phyloP scores from a whole-genome alignment of 2,329 filamentous ascomycete genomes.

The Xylaria sp. region DNA sequence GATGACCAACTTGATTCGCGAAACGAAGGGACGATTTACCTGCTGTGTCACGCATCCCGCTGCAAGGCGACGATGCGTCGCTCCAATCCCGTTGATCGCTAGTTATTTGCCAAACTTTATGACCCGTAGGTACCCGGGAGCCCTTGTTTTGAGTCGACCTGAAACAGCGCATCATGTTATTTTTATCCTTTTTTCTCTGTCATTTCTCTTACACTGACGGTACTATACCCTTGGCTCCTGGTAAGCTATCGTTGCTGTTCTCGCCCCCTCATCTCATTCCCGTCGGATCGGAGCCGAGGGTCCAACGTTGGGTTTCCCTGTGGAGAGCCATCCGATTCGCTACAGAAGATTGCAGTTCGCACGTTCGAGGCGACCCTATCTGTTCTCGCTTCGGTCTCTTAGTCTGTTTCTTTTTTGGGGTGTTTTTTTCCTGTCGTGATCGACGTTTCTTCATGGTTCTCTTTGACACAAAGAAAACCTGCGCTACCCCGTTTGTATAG shows the following conservation, averaged over 20 bases:
- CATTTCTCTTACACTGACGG: neutral
- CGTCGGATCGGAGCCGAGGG: conserved; percentile 37
- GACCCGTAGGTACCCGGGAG: conserved; percentile 26
- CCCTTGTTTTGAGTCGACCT: conserved; percentile 36
- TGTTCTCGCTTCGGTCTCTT: neutral
- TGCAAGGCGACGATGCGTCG: conserved; percentile 23
- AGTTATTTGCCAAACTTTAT: conserved; percentile 31
- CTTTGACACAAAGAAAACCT: conserved; percentile 9
- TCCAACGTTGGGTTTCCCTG: conserved; percentile 19
- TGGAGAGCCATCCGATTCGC: conserved; percentile 28
- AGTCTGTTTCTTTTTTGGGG: conserved; percentile 22
- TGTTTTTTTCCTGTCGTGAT: conserved; percentile 17
- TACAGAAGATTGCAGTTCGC: conserved; percentile 6
- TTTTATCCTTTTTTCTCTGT: conserved; percentile 41
- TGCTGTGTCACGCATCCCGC: conserved; percentile 23
- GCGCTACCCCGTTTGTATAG: neutral
- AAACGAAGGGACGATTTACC: conserved; percentile 13
- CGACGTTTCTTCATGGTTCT: conserved; percentile 23
- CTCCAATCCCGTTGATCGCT: conserved; percentile 32
- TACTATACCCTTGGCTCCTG: neutral
- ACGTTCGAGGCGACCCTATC: neutral
- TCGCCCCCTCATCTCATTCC: conserved; percentile 29
- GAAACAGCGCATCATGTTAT: conserved; percentile 36
- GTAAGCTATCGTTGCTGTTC: neutral
- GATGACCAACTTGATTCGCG: conserved; percentile 5